These are phyloP conservation scores for Fusarium aywerte DNA, from an alignment of 2,329 filamentous ascomycete species.

Conservation along the genomic window DNA sequence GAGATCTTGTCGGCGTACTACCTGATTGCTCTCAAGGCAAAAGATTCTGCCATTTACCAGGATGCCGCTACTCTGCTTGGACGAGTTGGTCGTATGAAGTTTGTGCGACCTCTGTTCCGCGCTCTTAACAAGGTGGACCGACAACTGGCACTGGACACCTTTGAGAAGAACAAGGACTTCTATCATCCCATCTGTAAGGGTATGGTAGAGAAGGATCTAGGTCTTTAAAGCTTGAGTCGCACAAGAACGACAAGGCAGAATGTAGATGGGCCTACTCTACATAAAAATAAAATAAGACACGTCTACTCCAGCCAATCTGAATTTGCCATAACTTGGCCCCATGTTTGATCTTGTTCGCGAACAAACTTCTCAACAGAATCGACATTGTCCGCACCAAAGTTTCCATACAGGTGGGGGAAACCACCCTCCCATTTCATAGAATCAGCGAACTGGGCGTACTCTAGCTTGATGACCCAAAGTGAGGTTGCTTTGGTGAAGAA, in stretches of 20 bases:
- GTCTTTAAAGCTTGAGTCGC: constrained; percentile 44
- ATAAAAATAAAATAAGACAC: neutral
- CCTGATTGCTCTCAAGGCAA: constrained; percentile 79
- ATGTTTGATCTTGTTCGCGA: constrained; percentile 57
- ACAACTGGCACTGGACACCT: constrained; percentile 80
- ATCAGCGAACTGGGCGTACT: constrained; percentile 57
- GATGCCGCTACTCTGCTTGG: constrained; percentile 80
- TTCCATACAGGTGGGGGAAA: constrained; percentile 70
- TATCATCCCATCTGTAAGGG: constrained; percentile 93
- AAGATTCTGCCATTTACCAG: constrained; percentile 74
- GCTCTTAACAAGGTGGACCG: constrained; percentile 79
- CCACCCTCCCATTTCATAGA: constrained; percentile 66
- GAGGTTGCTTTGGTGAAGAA: constrained; percentile 55
- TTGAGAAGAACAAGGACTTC: constrained; percentile 87
- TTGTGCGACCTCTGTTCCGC: constrained; percentile 86
- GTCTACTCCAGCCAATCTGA: constrained; percentile 56
- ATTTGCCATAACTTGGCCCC: constrained; percentile 58
- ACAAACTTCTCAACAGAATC: constrained; percentile 59
- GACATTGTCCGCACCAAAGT: constrained; percentile 65
- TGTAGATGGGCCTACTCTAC: neutral
- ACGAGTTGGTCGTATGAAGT: constrained; percentile 94
- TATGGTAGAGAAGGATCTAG: constrained; percentile 88
- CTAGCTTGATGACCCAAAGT: constrained; percentile 66
- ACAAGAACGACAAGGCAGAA: neutral
- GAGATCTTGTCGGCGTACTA: constrained; percentile 87